These are phyloP conservation scores for Podospora anserina DNA, from an alignment of 495 filamentous ascomycete species.

Conservation along the genomic window DNA sequence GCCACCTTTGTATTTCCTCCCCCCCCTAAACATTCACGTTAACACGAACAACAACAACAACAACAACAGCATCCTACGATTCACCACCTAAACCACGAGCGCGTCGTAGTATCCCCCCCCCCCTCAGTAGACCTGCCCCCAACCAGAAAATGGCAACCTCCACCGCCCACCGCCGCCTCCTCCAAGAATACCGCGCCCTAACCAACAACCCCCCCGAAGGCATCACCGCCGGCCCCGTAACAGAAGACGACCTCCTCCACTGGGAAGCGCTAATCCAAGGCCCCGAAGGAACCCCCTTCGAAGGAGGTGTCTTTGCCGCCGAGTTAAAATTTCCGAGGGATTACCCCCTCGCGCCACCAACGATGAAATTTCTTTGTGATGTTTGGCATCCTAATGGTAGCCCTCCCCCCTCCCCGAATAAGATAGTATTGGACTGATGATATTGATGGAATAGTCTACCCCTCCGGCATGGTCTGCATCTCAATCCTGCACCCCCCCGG, in stretches of 20 bases:
- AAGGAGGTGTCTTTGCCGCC: slow-evolving; percentile 89
- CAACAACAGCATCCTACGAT: background rate
- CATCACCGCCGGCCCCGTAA: slow-evolving; percentile 90
- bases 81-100: background rate
- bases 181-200: slow-evolving; percentile 86
- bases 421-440: background rate
- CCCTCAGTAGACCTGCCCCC: background rate
- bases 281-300: slow-evolving; percentile 92
- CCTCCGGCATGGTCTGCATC: slow-evolving; percentile 89
- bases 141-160: slow-evolving; percentile 24
- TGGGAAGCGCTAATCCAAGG: slow-evolving; percentile 98
- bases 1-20: too few relatives aligned
- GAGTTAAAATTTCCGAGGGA: slow-evolving; percentile 94
- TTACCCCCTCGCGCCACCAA: slow-evolving; percentile 89
- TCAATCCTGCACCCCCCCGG: slow-evolving; percentile 97
- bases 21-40: too few relatives aligned
- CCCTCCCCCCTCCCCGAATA: background rate
- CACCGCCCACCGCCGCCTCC: slow-evolving; percentile 86
- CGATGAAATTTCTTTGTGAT: slow-evolving; percentile 88
- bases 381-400: slow-evolving; percentile 96
- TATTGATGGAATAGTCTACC: slow-evolving; percentile 63
- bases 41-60: background rate
- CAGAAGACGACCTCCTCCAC: slow-evolving; percentile 91
- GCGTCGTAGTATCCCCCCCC: background rate
- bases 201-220: slow-evolving; percentile 80